Evolutionary conservation across 1,139 yeast species (phyloP).

Genomic region (Nadsonia starkeyi-henricii): DNA sequence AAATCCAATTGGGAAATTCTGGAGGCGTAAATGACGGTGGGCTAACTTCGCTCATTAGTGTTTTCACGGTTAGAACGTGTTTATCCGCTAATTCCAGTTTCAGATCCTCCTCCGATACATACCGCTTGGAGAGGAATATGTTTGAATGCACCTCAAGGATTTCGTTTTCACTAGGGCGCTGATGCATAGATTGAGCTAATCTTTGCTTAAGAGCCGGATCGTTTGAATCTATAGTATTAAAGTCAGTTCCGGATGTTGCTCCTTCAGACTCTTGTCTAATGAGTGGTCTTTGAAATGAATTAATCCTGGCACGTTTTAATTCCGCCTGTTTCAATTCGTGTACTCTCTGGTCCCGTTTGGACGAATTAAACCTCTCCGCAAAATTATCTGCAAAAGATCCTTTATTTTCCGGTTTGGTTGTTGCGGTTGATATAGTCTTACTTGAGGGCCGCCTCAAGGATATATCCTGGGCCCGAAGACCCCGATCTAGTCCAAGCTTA

Average conservation of each 20-base stretch:
- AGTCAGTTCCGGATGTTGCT: conserved; percentile 6
- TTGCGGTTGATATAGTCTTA: neutral
- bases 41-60: conserved; percentile 31
- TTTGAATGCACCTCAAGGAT: conserved; percentile 11
- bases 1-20: conserved; percentile 57
- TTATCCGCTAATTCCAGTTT: conserved; percentile 12
- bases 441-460: conserved; percentile 7
- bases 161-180: neutral
- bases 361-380: conserved; percentile 3
- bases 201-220: neutral
- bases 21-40: conserved; percentile 67
- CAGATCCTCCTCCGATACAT: conserved; percentile 7
- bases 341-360: conserved; percentile 1
- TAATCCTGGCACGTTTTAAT: neutral
- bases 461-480: conserved; percentile 10
- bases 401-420: conserved; percentile 1
- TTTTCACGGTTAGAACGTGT: conserved; percentile 11
- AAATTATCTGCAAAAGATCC: conserved; percentile 1
- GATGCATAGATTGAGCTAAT: conserved; percentile 1
- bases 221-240: conserved; percentile 5
- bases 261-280: conserved; percentile 2
- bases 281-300: neutral
- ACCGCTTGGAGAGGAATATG: conserved; percentile 9
- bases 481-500: conserved; percentile 10
- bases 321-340: conserved; percentile 1